Percentiles rank a stretch among this genome's conserved stretches.
Conservation (phyloP, 345 rosid genomes). For the Moricandia moricandioides region DNA sequence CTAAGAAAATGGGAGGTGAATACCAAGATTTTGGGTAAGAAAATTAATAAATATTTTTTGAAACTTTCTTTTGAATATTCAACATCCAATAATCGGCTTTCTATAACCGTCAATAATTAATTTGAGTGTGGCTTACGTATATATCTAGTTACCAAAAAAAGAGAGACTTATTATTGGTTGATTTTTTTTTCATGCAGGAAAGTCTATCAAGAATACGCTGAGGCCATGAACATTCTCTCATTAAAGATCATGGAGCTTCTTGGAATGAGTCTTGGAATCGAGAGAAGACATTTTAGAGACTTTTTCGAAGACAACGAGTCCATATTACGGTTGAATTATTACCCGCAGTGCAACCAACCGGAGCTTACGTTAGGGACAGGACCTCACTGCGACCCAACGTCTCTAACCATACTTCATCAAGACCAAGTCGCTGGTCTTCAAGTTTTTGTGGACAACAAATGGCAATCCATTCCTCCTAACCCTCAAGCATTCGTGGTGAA, state of each 20-base stretch:
- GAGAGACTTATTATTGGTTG: background rate
- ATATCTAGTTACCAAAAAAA: background rate
- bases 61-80: background rate
- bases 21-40: constrained; percentile 6
- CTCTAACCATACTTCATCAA: constrained; percentile 14
- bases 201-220: constrained; percentile 6
- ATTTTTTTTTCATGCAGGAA: background rate
- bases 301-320: constrained; percentile 17
- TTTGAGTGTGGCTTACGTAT: background rate
- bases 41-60: background rate
- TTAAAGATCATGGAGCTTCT: constrained; percentile 17
- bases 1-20: constrained; percentile 2
- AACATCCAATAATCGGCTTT: background rate
- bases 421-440: constrained; percentile 8
- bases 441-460: constrained; percentile 12
- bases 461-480: constrained; percentile 1
- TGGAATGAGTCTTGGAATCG: background rate
- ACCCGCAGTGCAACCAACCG: constrained; percentile 11
- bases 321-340: background rate
- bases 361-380: constrained; percentile 3
- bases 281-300: background rate
- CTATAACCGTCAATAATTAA: background rate
- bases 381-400: constrained; percentile 18
- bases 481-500: constrained; percentile 5
- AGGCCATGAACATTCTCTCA: constrained; percentile 9